phyloP scores from a whole-genome alignment of 805 yeast species.

The Sugiyamaella mastotermitis region DNA sequence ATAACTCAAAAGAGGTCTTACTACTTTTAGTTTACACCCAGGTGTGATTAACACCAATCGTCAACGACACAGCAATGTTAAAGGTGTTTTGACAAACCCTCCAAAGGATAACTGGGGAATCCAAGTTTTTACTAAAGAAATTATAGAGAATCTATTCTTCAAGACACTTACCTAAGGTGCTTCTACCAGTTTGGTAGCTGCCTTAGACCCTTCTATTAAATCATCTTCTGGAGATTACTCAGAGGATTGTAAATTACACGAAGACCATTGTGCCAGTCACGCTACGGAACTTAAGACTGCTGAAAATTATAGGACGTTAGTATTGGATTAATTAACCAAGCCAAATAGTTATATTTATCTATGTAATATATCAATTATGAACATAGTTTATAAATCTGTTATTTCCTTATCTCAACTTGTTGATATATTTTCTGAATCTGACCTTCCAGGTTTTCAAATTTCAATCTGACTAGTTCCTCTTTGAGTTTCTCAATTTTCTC shows the following conservation, averaged over 20 bases:
- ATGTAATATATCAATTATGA: too few relatives aligned
- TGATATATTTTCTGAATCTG: too few relatives aligned
- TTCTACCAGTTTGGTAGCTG: constrained; percentile 8
- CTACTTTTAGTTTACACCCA: constrained; percentile 12
- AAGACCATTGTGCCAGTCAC: constrained; percentile 4
- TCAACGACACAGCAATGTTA: constrained; percentile 7
- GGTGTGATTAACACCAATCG: constrained; percentile 13
- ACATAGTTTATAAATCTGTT: too few relatives aligned
- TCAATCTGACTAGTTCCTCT: too few relatives aligned
- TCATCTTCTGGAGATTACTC: constrained; percentile 5
- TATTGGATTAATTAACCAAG: too few relatives aligned
- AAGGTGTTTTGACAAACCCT: background rate
- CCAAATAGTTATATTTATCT: too few relatives aligned
- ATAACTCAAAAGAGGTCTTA: constrained; percentile 4
- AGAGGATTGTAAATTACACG: constrained; percentile 7
- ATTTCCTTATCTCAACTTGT: too few relatives aligned
- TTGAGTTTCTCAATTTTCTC: too few relatives aligned
- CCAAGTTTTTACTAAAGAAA: background rate
- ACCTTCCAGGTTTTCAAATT: too few relatives aligned
- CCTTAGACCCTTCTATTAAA: constrained; percentile 7
- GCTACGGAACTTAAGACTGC: too few relatives aligned
- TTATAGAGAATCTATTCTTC: background rate
- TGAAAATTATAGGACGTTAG: too few relatives aligned
- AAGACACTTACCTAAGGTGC: constrained; percentile 9
- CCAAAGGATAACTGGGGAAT: constrained; percentile 8